A percentile compares a stretch with the other conserved stretches of the same genome.
These are phyloP conservation scores for Morella rubra DNA, from an alignment of 306 rosid genomes.

Conservation along the genomic window DNA sequence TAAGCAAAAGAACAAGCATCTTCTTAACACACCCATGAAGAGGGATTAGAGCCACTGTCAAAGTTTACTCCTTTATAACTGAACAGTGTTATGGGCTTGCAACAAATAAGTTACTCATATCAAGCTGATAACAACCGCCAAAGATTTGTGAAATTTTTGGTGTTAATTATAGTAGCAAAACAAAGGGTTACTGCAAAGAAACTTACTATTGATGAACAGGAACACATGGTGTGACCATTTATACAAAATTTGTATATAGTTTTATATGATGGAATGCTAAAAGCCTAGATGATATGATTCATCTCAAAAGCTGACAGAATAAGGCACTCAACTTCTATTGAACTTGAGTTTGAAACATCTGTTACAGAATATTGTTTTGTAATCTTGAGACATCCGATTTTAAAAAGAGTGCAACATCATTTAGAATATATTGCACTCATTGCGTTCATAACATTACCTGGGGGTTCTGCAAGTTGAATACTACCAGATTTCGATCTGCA, in stretches of 20 bases:
- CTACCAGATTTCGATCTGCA: slow-evolving; percentile 74
- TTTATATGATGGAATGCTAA: background rate
- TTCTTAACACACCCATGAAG: background rate
- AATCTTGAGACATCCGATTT: background rate
- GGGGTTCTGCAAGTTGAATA: slow-evolving; percentile 76
- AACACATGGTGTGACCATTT: background rate
- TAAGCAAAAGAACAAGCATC: background rate
- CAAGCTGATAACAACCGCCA: background rate
- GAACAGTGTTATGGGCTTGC: background rate
- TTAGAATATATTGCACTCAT: slow-evolving; percentile 9
- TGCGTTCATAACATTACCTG: slow-evolving; percentile 49
- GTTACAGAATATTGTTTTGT: background rate
- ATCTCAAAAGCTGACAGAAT: background rate
- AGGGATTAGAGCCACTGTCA: background rate
- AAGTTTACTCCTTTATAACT: background rate
- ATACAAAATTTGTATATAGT: background rate
- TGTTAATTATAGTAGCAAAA: background rate
- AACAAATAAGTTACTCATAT: background rate
- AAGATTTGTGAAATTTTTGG: background rate
- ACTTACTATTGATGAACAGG: background rate
- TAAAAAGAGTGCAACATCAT: slow-evolving; percentile 16
- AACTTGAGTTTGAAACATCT: background rate
- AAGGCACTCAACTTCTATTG: background rate
- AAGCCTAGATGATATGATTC: background rate
- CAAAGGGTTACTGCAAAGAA: background rate